phyloP scores from a whole-genome alignment of 225 moss, liverwort and hornwort genomes.

The Bryum argenteum region DNA sequence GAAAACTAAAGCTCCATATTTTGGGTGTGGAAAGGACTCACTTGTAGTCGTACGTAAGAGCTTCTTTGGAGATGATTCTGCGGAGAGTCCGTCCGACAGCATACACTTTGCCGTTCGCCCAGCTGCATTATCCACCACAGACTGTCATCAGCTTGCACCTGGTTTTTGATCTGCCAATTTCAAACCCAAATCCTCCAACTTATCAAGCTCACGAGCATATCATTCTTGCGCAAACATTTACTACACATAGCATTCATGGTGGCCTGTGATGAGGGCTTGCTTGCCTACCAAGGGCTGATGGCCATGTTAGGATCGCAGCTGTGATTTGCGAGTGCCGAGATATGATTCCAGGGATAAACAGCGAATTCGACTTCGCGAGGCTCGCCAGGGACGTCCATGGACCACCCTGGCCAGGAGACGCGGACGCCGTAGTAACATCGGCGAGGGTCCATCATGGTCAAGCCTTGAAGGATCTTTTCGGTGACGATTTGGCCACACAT shows the following conservation, averaged over 20 bases:
- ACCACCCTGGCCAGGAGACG: slow-evolving; percentile 41
- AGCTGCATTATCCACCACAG: slow-evolving; percentile 54
- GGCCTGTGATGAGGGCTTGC: not conserved
- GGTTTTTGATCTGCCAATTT: slow-evolving; percentile 33
- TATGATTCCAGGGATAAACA: slow-evolving; percentile 41
- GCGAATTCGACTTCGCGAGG: slow-evolving; percentile 41
- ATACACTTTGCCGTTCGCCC: slow-evolving; percentile 51
- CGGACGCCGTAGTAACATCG: slow-evolving; percentile 37
- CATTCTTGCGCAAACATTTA: not conserved
- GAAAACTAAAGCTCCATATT: too few species aligned
- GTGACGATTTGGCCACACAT: slow-evolving; percentile 48
- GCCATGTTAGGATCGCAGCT: slow-evolving; percentile 48
- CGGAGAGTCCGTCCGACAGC: slow-evolving; percentile 46
- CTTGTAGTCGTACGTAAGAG: slow-evolving; percentile 50
- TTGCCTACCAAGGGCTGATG: slow-evolving; percentile 46
- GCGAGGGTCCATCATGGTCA: slow-evolving; percentile 25
- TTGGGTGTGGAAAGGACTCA: slow-evolving; percentile 15
- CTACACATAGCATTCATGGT: too few species aligned
- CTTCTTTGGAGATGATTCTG: slow-evolving; percentile 50
- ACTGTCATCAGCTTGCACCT: slow-evolving; percentile 37
- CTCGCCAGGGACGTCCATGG: slow-evolving; percentile 25
- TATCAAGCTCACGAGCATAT: slow-evolving; percentile 22
- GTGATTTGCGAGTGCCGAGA: slow-evolving; percentile 44
- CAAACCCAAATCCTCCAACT: slow-evolving; percentile 22
- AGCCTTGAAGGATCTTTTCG: slow-evolving; percentile 18